These are phyloP conservation scores for Cicer yamashitae DNA, from an alignment of 306 rosid species.

Conservation along the genomic window DNA sequence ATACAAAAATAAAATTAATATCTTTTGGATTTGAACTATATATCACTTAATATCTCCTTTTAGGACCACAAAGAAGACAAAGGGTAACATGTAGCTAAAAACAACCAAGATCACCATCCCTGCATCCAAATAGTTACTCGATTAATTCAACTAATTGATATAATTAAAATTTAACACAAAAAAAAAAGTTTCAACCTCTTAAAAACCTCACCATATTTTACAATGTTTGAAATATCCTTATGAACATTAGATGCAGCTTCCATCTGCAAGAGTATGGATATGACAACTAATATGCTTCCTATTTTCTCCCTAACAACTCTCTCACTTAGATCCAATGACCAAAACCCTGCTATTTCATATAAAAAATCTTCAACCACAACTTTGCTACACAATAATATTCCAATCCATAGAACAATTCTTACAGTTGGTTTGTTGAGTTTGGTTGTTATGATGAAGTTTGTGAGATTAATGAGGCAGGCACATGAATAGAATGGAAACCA, in stretches of 20 bases:
- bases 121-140: slow-evolving; percentile 37
- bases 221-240: slow-evolving; percentile 37
- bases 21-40: not conserved
- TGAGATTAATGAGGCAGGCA: slow-evolving; percentile 59
- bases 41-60: slow-evolving; percentile 48
- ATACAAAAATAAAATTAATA: no score
- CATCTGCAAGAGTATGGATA: slow-evolving; percentile 57
- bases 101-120: slow-evolving; percentile 63
- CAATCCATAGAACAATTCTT: slow-evolving; percentile 48
- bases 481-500: slow-evolving; percentile 74
- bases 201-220: slow-evolving; percentile 60
- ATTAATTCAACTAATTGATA: not conserved
- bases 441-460: slow-evolving; percentile 49
- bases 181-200: not conserved
- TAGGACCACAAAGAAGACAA: slow-evolving; percentile 59
- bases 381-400: slow-evolving; percentile 51
- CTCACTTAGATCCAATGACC: slow-evolving; percentile 67
- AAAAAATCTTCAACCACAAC: slow-evolving; percentile 54
- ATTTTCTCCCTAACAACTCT: slow-evolving; percentile 70
- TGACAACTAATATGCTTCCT: slow-evolving; percentile 61
- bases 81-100: slow-evolving; percentile 63
- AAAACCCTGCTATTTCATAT: slow-evolving; percentile 52
- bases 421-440: slow-evolving; percentile 43
- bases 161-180: not conserved
- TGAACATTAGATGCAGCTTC: slow-evolving; percentile 40